A percentile compares a stretch with the other conserved stretches of the same genome.
These are phyloP conservation scores for Fusarium redolens DNA, from an alignment of 2,329 filamentous ascomycete species.

Conservation along the genomic window DNA sequence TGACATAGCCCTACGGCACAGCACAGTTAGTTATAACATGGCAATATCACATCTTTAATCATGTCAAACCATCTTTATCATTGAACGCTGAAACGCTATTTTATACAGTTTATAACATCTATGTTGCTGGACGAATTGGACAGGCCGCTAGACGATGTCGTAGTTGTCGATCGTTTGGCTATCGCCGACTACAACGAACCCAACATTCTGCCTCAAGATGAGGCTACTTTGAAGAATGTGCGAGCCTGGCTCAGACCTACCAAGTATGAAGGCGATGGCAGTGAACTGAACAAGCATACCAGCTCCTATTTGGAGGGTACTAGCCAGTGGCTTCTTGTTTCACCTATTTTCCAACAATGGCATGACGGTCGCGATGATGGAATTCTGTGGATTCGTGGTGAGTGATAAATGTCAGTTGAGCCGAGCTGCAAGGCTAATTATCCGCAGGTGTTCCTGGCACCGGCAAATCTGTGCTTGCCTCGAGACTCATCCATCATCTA, in stretches of 20 bases:
- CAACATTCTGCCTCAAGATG: slow-evolving; percentile 46
- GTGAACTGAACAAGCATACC: slow-evolving; percentile 28
- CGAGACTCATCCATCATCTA: slow-evolving; percentile 37
- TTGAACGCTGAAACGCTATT: neutral
- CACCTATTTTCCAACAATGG: slow-evolving; percentile 21
- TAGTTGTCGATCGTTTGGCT: slow-evolving; percentile 43
- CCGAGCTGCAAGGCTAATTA: too few species aligned
- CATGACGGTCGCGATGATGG: neutral
- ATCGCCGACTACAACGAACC: slow-evolving; percentile 48
- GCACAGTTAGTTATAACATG: neutral
- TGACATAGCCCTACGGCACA: neutral
- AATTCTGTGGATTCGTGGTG: slow-evolving; percentile 25
- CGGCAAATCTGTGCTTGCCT: slow-evolving; percentile 53
- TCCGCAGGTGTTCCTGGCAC: slow-evolving; percentile 51
- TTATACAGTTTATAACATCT: neutral
- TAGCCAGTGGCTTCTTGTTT: slow-evolving; percentile 19
- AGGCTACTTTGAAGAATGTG: slow-evolving; percentile 36
- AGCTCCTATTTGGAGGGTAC: slow-evolving; percentile 19
- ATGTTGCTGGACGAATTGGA: neutral
- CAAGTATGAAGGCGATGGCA: slow-evolving; percentile 17
- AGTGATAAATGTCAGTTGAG: too few species aligned
- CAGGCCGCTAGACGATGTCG: neutral
- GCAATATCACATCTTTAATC: too few species aligned
- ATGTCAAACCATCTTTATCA: neutral
- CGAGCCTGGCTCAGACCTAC: slow-evolving; percentile 27